These are phyloP conservation scores for Lepiota subincarnata DNA, from an alignment of 768 basidiomycete species.

Conservation along the genomic window DNA sequence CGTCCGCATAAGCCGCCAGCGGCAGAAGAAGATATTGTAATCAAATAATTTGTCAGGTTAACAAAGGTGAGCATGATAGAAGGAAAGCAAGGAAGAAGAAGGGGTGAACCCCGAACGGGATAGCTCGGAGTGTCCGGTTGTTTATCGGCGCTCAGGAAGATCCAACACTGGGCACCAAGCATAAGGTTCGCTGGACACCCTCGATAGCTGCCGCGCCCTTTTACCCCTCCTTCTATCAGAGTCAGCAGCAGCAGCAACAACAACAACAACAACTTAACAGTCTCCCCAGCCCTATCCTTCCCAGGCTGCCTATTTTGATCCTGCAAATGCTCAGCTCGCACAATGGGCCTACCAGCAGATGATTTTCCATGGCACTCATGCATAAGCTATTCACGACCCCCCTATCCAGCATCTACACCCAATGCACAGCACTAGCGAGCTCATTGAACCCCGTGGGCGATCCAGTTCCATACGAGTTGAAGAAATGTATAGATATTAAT, in stretches of 20 bases:
- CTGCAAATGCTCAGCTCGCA: constrained; percentile 68
- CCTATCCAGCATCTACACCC: too few species aligned
- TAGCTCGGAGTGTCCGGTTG: neutral
- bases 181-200: constrained; percentile 72
- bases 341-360: constrained; percentile 92
- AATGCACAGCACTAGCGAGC: too few species aligned
- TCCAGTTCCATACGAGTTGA: too few species aligned
- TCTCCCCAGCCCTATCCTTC: constrained; percentile 46
- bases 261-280: too few species aligned
- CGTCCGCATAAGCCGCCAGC: neutral
- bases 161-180: too few species aligned
- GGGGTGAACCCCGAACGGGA: neutral
- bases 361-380: constrained; percentile 66
- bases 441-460: too few species aligned
- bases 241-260: constrained; percentile 53
- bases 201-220: constrained; percentile 65
- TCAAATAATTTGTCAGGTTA: constrained; percentile 24
- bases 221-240: constrained; percentile 77
- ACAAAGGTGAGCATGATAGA: constrained; percentile 20
- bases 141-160: neutral
- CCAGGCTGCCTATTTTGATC: constrained; percentile 69
- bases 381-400: too few species aligned
- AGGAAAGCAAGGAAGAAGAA: neutral
- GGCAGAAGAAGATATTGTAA: constrained; percentile 14
- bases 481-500: too few species aligned